Conservation (phyloP, 768 basidiomycete genomes). For the Daedalea quercina region DNA sequence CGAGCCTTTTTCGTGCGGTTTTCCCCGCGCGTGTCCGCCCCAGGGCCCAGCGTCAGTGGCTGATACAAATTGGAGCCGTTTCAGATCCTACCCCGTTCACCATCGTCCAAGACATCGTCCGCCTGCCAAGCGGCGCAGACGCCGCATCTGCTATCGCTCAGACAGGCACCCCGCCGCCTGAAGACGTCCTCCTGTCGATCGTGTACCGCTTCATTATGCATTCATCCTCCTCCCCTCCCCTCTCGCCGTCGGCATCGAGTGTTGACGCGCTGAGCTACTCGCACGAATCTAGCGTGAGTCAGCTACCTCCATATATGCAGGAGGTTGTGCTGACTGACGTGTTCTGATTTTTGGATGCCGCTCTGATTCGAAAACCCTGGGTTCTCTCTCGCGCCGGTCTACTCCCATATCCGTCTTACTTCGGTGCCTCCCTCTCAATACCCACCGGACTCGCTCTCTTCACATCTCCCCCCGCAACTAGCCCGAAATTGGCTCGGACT, state of each 20-base stretch:
- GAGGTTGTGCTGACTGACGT: not conserved
- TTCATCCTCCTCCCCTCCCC: slow-evolving; percentile 15
- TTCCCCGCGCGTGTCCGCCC: not conserved
- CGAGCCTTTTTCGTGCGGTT: not conserved
- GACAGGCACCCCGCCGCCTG: slow-evolving; percentile 3
- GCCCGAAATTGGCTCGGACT: slow-evolving; percentile 16
- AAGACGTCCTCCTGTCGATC: slow-evolving; percentile 17
- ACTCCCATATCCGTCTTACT: not conserved
- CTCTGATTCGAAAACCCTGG: not conserved
- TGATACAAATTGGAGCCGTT: not conserved
- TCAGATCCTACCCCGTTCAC: slow-evolving; percentile 17
- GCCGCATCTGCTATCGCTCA: not conserved
- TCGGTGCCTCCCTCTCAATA: not conserved
- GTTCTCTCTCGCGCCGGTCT: not conserved
- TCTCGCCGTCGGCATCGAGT: slow-evolving; percentile 16
- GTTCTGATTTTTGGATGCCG: not conserved
- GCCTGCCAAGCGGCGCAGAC: not conserved
- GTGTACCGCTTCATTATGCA: slow-evolving; percentile 20
- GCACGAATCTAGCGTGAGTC: slow-evolving; percentile 16
- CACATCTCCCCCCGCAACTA: not conserved
- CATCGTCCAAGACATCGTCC: slow-evolving; percentile 20
- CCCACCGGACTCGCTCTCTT: not conserved
- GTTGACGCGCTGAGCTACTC: slow-evolving; percentile 15
- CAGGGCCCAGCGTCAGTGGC: not conserved
- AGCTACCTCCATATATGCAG: not conserved